Conservation (phyloP, 441 rosid genomes). For the Pelargonium citronellum region DNA sequence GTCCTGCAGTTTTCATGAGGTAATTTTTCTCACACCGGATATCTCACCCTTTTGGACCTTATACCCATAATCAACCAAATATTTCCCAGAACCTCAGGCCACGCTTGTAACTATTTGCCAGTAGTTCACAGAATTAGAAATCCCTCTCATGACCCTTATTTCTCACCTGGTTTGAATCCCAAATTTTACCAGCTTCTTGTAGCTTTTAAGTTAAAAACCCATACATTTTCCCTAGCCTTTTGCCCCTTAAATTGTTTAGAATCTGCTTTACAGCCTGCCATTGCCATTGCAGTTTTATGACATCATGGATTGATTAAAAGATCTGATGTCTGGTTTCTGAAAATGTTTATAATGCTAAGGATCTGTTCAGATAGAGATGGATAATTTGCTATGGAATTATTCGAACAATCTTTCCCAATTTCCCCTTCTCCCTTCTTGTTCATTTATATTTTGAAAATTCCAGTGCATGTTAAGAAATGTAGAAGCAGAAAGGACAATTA, state of each 20-base stretch:
- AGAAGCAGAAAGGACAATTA: not conserved
- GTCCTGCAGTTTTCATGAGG: not conserved
- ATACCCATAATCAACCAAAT: too few species aligned
- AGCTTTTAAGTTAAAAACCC: not conserved
- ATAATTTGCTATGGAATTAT: not conserved
- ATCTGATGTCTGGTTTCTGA: not conserved
- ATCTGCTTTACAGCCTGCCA: not conserved
- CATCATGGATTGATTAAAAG: not conserved
- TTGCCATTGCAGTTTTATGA: not conserved
- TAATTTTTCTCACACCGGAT: not conserved
- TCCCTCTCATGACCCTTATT: slow-evolving; percentile 4
- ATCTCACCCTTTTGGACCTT: not conserved
- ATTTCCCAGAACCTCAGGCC: too few species aligned
- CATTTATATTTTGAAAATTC: not conserved
- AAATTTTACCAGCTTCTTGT: not conserved
- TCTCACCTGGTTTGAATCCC: not conserved
- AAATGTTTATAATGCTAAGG: not conserved
- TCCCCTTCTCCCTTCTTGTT: not conserved
- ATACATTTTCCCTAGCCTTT: not conserved
- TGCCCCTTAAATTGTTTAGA: not conserved
- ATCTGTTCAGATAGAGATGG: not conserved
- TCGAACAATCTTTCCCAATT: not conserved
- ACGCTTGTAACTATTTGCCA: not conserved
- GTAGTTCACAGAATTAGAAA: not conserved
- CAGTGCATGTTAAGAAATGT: not conserved